phyloP scores from a whole-genome alignment of 2,329 filamentous ascomycete genomes.

The Arthrobotrys entomopaga region DNA sequence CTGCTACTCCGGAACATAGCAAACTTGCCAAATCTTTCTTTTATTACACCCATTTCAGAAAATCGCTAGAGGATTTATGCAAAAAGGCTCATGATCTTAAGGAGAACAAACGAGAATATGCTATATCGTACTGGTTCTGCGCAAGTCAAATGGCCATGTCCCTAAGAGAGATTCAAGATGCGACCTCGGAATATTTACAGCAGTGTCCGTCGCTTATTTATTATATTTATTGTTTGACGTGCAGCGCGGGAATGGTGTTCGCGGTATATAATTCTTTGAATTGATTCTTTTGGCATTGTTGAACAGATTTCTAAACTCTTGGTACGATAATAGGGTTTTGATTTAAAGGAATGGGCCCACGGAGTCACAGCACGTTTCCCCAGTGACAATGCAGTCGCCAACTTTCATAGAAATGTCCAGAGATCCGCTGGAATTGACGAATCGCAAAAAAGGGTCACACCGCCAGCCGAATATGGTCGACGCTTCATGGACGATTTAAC shows the following conservation, averaged over 20 bases:
- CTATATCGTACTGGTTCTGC: neutral
- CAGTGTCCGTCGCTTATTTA: neutral
- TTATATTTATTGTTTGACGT: neutral
- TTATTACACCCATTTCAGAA: constrained; percentile 9
- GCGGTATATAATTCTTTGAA: neutral
- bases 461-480: neutral
- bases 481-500: neutral
- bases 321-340: neutral
- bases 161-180: neutral
- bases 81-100: neutral
- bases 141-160: neutral
- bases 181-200: constrained; percentile 1
- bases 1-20: neutral
- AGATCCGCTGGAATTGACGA: neutral
- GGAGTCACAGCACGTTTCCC: neutral
- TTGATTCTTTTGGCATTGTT: no score
- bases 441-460: neutral
- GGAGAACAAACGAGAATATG: neutral
- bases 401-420: neutral
- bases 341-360: neutral
- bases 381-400: neutral
- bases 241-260: neutral
- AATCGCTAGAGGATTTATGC: neutral
- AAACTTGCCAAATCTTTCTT: neutral
- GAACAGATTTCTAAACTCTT: no score